Percentiles rank a stretch among this genome's conserved stretches.
Evolutionary conservation across 768 basidiomycete genomes (phyloP).

Genomic region (Macrolepiota albuminosa): DNA sequence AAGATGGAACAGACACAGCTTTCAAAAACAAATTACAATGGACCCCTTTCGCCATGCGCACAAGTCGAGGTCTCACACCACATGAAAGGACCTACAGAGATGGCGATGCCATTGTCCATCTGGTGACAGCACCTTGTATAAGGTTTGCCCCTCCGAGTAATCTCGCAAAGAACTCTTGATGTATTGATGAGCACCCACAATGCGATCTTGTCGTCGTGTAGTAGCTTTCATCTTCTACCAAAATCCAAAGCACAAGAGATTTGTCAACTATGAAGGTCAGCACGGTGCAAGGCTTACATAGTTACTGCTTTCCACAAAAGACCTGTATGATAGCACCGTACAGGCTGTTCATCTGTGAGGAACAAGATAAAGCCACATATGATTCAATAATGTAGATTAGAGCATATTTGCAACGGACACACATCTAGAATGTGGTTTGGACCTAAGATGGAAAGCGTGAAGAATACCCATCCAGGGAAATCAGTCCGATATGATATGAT

Average conservation of each 20-base stretch:
- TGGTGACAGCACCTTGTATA: neutral
- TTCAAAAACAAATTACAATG: neutral
- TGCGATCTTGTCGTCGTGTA: neutral
- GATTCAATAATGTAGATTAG: neutral
- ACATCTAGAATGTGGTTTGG: no score
- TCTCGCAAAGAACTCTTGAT: neutral
- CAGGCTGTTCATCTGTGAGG: neutral
- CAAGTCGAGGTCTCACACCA: neutral
- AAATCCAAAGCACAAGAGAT: neutral
- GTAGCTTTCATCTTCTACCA: neutral
- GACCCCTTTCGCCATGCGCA: neutral
- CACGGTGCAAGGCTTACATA: neutral
- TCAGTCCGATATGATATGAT: no score
- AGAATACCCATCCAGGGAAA: no score
- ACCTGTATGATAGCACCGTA: neutral
- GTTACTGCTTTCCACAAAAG: neutral
- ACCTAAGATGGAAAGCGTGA: no score
- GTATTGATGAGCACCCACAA: neutral
- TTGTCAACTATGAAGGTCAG: neutral
- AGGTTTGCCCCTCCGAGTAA: neutral
- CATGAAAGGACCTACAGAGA: neutral
- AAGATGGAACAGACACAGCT: neutral
- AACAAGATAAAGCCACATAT: neutral
- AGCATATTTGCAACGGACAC: no score
- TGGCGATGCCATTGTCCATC: neutral